These are phyloP conservation scores for Lentinula novae-zelandiae DNA, from an alignment of 1,284 basidiomycete species.

Conservation along the genomic window DNA sequence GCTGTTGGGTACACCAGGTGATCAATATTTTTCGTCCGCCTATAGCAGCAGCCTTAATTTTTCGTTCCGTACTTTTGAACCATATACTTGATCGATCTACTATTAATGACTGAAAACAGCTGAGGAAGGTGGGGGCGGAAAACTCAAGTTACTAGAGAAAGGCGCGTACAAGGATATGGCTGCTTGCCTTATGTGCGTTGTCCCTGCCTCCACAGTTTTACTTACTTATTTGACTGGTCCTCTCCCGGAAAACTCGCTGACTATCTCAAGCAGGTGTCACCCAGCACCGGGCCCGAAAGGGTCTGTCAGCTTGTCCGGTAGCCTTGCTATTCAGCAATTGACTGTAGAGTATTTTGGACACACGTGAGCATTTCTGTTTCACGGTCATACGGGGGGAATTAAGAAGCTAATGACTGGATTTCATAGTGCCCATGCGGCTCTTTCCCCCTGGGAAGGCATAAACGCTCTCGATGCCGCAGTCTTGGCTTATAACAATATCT, in stretches of 20 bases:
- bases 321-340: constrained; percentile 50
- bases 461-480: constrained; percentile 79
- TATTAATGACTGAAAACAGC: constrained; percentile 32
- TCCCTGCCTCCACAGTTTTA: not conserved
- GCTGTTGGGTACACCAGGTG: constrained; percentile 73
- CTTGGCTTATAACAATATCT: constrained; percentile 66
- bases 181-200: constrained; percentile 59
- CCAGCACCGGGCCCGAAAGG: constrained; percentile 57
- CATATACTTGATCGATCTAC: not conserved
- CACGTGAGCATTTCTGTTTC: constrained; percentile 36
- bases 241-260: not conserved
- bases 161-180: constrained; percentile 69
- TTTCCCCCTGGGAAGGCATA: constrained; percentile 70
- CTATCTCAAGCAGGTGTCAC: constrained; percentile 44
- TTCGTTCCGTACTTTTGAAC: not conserved
- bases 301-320: constrained; percentile 48
- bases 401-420: not conserved
- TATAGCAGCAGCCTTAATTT: not conserved
- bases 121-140: constrained; percentile 74
- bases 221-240: constrained; percentile 14
- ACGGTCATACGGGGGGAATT: not conserved
- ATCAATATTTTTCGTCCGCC: constrained; percentile 1
- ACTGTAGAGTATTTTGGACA: constrained; percentile 55
- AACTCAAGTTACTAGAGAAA: constrained; percentile 56
- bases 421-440: constrained; percentile 59